Percentiles rank a stretch among this genome's conserved stretches.
Evolutionary conservation across 2,329 filamentous ascomycete genomes (phyloP).

Genomic region (Tolypocladium guangdongense): DNA sequence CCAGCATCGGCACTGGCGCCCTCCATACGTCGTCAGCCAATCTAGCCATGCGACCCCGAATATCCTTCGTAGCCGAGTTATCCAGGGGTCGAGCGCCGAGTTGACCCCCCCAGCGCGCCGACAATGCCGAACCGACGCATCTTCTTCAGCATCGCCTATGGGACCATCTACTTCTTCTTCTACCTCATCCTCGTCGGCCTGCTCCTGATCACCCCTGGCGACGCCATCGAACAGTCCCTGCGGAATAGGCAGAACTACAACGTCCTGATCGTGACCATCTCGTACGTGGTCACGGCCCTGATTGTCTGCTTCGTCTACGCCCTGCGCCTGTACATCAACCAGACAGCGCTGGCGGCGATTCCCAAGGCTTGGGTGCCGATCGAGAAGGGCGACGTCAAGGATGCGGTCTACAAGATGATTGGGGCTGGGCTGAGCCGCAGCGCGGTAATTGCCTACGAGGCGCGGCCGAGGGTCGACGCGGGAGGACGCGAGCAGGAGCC

Average conservation of each 20-base stretch:
- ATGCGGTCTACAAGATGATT: conserved; percentile 66
- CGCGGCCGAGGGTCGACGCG: conserved; percentile 18
- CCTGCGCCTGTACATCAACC: conserved; percentile 76
- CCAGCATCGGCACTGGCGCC: neutral
- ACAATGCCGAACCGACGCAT: conserved; percentile 24
- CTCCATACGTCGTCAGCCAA: conserved; percentile 8
- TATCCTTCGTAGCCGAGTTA: conserved; percentile 4
- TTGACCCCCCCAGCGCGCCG: conserved; percentile 1
- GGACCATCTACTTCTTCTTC: conserved; percentile 64
- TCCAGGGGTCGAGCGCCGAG: conserved; percentile 4
- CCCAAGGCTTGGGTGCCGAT: conserved; percentile 81
- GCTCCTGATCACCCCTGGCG: conserved; percentile 68
- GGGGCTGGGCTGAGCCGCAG: conserved; percentile 62
- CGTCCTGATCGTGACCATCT: conserved; percentile 68
- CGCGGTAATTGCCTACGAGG: conserved; percentile 68
- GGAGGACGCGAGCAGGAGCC: conserved; percentile 7
- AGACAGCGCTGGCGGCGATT: conserved; percentile 67
- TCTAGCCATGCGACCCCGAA: conserved; percentile 16
- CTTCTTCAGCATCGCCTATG: conserved; percentile 73
- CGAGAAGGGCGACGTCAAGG: conserved; percentile 71
- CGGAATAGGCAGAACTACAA: conserved; percentile 59
- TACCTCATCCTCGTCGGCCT: conserved; percentile 62
- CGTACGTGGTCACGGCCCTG: conserved; percentile 62
- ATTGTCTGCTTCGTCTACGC: conserved; percentile 69
- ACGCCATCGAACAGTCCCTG: conserved; percentile 70